Evolutionary conservation across 352 stramenopile genomes (phyloP).

Genomic region (Aphanomyces stellatus): DNA sequence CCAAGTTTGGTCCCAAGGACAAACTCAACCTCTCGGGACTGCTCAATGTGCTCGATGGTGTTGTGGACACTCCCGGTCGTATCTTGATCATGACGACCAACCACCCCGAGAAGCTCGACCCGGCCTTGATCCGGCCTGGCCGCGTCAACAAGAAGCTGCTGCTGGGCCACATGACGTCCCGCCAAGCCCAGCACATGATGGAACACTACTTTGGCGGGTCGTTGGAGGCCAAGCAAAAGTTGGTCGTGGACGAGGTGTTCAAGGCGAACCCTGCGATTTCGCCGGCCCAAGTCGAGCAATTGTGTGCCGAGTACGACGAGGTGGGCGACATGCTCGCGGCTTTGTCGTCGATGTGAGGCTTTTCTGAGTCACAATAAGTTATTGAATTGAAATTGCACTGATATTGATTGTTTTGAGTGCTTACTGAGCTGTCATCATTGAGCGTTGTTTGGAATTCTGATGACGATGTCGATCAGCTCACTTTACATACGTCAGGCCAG

Average conservation of each 20-base stretch:
- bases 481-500: too few species aligned
- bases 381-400: neutral
- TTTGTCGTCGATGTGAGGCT: neutral
- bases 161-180: conserved; percentile 46
- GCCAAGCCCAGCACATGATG: conserved; percentile 23
- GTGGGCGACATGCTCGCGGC: neutral
- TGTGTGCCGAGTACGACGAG: neutral
- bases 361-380: neutral
- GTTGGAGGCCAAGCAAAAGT: neutral
- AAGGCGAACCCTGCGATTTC: neutral
- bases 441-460: too few species aligned
- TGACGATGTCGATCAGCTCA: too few species aligned
- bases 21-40: conserved; percentile 78
- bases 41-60: conserved; percentile 86
- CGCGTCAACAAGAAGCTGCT: conserved; percentile 86
- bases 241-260: neutral
- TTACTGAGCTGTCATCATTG: too few species aligned
- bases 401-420: too few species aligned
- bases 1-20: conserved; percentile 25
- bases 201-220: neutral
- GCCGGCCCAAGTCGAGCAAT: conserved; percentile 1
- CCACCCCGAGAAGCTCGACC: conserved; percentile 89
- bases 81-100: conserved; percentile 94
- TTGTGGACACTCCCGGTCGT: conserved; percentile 80
- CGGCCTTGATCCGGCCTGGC: conserved; percentile 83